Conservation (phyloP, 2,329 filamentous ascomycete genomes). For the Pyricularia sp. region DNA sequence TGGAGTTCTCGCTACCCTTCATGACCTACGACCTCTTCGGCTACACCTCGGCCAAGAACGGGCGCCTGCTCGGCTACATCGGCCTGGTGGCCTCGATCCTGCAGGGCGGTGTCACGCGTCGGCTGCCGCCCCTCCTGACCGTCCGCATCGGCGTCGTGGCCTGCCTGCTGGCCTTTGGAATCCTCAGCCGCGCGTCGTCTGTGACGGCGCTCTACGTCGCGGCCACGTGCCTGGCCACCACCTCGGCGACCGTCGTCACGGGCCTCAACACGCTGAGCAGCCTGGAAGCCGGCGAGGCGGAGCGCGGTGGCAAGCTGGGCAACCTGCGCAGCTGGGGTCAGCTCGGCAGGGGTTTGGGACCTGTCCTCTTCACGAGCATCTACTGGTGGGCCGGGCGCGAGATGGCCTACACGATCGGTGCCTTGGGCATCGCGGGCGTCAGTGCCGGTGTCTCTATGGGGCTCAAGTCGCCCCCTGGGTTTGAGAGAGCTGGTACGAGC, state of each 20-base stretch:
- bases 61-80: slow-evolving; percentile 77
- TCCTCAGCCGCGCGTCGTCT: slow-evolving; percentile 58
- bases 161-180: slow-evolving; percentile 66
- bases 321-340: slow-evolving; percentile 74
- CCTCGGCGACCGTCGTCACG: slow-evolving; percentile 88
- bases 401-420: slow-evolving; percentile 70
- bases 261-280: slow-evolving; percentile 84
- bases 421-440: slow-evolving; percentile 66
- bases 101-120: slow-evolving; percentile 81
- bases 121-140: slow-evolving; percentile 66
- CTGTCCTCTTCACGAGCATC: slow-evolving; percentile 79
- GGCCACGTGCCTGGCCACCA: slow-evolving; percentile 73
- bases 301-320: slow-evolving; percentile 78
- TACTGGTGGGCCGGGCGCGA: slow-evolving; percentile 98
- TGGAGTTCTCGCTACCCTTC: slow-evolving; percentile 96
- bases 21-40: slow-evolving; percentile 92
- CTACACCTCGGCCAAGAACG: slow-evolving; percentile 68
- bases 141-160: slow-evolving; percentile 68
- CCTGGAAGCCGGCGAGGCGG: slow-evolving; percentile 68
- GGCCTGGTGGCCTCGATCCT: slow-evolving; percentile 85
- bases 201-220: slow-evolving; percentile 65
- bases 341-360: slow-evolving; percentile 74
- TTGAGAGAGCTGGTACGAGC: slow-evolving; percentile 9
- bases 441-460: slow-evolving; percentile 55
- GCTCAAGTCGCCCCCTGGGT: slow-evolving; percentile 49